These are phyloP conservation scores for Pelargonium australe DNA, from an alignment of 441 rosid genomes.

Conservation along the genomic window DNA sequence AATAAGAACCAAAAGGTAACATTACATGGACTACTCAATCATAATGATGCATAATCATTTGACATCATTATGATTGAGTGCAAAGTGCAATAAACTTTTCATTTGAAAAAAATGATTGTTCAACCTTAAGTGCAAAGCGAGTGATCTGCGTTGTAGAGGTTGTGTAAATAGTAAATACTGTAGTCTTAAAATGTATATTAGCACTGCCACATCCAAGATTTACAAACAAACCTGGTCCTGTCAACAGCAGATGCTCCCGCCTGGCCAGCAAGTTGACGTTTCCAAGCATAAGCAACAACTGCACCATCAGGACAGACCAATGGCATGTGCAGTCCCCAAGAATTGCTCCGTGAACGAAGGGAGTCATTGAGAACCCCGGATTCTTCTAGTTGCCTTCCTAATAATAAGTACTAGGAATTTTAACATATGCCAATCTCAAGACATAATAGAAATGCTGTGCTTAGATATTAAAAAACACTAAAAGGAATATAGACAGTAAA, in stretches of 20 bases:
- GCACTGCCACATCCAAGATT: slow-evolving; percentile 24
- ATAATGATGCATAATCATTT: not conserved
- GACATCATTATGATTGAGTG: not conserved
- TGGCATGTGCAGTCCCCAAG: slow-evolving; percentile 51
- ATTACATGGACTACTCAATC: not conserved
- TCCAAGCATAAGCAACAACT: slow-evolving; percentile 8
- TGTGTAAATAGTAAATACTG: not conserved
- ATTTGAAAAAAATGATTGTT: too few relatives aligned
- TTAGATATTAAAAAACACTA: not conserved
- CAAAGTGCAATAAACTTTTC: too few relatives aligned
- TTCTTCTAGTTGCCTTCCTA: slow-evolving; percentile 85
- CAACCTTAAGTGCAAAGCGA: not conserved
- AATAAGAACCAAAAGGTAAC: not conserved
- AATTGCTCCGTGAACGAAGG: slow-evolving; percentile 63
- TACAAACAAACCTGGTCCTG: too few relatives aligned
- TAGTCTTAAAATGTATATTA: not conserved
- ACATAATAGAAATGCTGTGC: not conserved
- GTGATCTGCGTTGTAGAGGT: not conserved
- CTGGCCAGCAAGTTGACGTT: slow-evolving; percentile 87
- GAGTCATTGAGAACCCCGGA: slow-evolving; percentile 81
- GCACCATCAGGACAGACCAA: too few relatives aligned
- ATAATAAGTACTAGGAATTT: slow-evolving; percentile 17
- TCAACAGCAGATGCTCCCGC: slow-evolving; percentile 58
- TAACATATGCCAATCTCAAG: not conserved
- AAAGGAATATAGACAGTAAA: not conserved